phyloP scores from a whole-genome alignment of 306 rosid species.

The Glycine soja region DNA sequence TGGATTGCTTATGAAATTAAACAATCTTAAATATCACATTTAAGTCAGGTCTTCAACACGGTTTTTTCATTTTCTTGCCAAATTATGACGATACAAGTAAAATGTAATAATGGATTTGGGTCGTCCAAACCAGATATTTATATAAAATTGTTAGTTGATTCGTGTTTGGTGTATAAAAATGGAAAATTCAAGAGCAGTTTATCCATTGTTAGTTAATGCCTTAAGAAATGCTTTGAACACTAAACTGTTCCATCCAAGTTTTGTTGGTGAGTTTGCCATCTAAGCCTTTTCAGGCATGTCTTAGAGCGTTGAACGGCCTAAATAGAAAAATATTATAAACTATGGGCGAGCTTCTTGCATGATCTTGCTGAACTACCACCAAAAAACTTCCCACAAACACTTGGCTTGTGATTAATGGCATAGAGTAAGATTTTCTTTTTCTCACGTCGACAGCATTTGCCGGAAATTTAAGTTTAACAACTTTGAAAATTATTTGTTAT shows the following conservation, averaged over 20 bases:
- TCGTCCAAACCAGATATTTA: neutral
- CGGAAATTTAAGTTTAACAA: slow-evolving; percentile 22
- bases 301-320: slow-evolving; percentile 52
- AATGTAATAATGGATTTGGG: neutral
- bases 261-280: slow-evolving; percentile 37
- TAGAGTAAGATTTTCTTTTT: neutral
- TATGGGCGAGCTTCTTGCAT: slow-evolving; percentile 19
- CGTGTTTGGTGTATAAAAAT: neutral
- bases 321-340: neutral
- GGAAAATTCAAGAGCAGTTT: neutral
- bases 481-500: neutral
- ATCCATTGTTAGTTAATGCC: slow-evolving; percentile 39
- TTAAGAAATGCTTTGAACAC: slow-evolving; percentile 30
- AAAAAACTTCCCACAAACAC: slow-evolving; percentile 22
- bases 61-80: slow-evolving; percentile 32
- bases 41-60: neutral
- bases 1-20: slow-evolving; percentile 33
- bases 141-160: neutral
- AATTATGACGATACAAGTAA: neutral
- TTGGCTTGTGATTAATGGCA: slow-evolving; percentile 26
- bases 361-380: slow-evolving; percentile 11
- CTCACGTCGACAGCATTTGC: slow-evolving; percentile 6
- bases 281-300: slow-evolving; percentile 29
- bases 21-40: slow-evolving; percentile 14
- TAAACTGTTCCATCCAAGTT: slow-evolving; percentile 22